Base-by-base conservation (phyloP, 2,329 filamentous ascomycete species). In the Cyphellophora attinorum region DNA sequence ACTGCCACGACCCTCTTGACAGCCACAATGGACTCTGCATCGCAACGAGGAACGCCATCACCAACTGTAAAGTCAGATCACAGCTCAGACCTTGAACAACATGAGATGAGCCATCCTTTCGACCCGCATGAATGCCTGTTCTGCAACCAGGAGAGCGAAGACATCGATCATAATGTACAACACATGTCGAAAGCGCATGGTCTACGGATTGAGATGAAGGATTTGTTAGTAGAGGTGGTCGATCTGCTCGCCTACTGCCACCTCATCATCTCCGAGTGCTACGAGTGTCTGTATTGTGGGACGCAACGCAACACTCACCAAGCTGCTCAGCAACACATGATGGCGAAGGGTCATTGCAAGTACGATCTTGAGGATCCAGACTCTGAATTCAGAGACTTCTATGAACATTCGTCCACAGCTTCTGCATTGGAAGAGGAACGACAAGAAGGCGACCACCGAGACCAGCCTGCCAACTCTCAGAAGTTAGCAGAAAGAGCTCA, bases 261-360 rank as follows among this genome's bases (percentile, higher is more conserved):
- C 34, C 56, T 70, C 6, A 50, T 74, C 13, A 63, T 74, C 11
- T 62, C 55, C 13, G 58, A 50, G 1, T 71, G 68, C 35, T 54
- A 55, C 12, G 67, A 72, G 48, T 75, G 71, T 38, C 54, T 74
- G 23, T 60, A 57, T 13, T 74, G 70, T 41, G 64, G 65, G 1
- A 65, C 56, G 11, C 50, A 60, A 23, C 57, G 64, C 19, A 48
- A 50, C 0, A 67, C 61, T 0, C 52, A 55, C 0, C 54, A 66
- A 32, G 70, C 60, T 0, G 61, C 64, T 0, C 66, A 68, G 41
- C 65, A 70, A 21, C 71, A 72, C 35, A 72, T 72, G 68, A 44
- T 52, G 0, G 58, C 52, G 2, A 70, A 66, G 31, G 61, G 64
- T 0, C 67, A 72, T 37, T 72, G 68, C 44, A 58, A 51, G 14